These are phyloP conservation scores for Eragrostis curvula DNA, from an alignment of 176 grass and related monocot species.

Conservation along the genomic window DNA sequence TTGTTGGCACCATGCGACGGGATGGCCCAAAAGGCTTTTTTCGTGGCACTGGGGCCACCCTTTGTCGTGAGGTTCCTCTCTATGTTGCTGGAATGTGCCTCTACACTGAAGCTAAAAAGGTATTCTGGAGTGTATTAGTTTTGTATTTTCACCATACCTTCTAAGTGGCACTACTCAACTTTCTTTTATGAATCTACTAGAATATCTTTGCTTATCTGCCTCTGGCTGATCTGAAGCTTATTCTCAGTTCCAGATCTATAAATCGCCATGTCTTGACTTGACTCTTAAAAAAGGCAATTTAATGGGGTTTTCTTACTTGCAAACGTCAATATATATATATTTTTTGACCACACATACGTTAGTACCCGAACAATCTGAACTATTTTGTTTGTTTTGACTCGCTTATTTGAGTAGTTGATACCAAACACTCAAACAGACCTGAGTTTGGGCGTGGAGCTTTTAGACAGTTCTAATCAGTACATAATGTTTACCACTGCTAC, in stretches of 20 bases:
- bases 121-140: slow-evolving; percentile 25
- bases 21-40: slow-evolving; percentile 91
- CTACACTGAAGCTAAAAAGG: slow-evolving; percentile 97
- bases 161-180: not conserved
- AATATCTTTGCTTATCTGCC: not conserved
- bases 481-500: not conserved
- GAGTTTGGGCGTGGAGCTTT: not conserved
- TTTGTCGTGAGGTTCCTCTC: slow-evolving; percentile 94
- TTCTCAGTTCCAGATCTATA: not conserved
- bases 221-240: slow-evolving; percentile 12
- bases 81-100: slow-evolving; percentile 97
- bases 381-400: not conserved
- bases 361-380: not conserved
- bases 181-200: not conserved
- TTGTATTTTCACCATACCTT: not conserved
- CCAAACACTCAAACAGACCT: too few relatives aligned
- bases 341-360: not conserved
- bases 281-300: slow-evolving; percentile 2
- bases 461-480: not conserved
- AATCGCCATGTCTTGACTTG: not conserved
- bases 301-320: not conserved
- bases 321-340: not conserved
- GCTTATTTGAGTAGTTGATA: not conserved
- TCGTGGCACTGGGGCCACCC: slow-evolving; percentile 92
- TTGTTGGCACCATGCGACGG: slow-evolving; percentile 80